phyloP scores from a whole-genome alignment of 129 eudicot species.

The Calendula officinalis region DNA sequence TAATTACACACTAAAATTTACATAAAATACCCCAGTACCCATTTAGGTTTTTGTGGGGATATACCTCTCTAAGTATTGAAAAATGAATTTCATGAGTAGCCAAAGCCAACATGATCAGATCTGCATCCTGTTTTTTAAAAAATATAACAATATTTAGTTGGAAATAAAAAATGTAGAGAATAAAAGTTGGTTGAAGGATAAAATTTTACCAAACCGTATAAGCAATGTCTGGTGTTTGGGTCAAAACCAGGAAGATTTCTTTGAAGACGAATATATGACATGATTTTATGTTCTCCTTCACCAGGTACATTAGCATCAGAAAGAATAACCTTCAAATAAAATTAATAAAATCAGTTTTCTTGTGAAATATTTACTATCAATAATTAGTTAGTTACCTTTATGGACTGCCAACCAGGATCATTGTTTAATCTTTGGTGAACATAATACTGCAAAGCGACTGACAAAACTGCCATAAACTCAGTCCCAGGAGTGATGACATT shows the following conservation, averaged over 20 bases:
- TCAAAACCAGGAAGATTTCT: conserved; percentile 97
- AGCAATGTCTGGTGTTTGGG: conserved; percentile 95
- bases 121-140: conserved; percentile 68
- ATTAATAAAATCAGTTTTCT: conserved; percentile 7
- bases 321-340: conserved; percentile 71
- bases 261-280: conserved; percentile 98
- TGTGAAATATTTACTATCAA: background rate
- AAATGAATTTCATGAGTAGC: conserved; percentile 93
- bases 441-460: conserved; percentile 89
- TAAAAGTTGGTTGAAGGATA: background rate
- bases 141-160: conserved; percentile 1
- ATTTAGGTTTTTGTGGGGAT: conserved; percentile 17
- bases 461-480: conserved; percentile 84
- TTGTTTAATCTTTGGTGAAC: conserved; percentile 83
- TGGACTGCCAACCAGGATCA: conserved; percentile 95
- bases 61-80: conserved; percentile 91
- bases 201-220: conserved; percentile 89
- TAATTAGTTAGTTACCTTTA: conserved; percentile 50
- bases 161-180: background rate
- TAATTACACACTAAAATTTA: conserved; percentile 13
- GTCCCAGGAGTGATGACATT: conserved; percentile 98
- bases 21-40: conserved; percentile 1
- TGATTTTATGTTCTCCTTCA: conserved; percentile 97
- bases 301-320: conserved; percentile 99
- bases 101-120: conserved; percentile 80